Base-by-base conservation (phyloP, 768 basidiomycete genomes). In the Pisolithus orientalis region DNA sequence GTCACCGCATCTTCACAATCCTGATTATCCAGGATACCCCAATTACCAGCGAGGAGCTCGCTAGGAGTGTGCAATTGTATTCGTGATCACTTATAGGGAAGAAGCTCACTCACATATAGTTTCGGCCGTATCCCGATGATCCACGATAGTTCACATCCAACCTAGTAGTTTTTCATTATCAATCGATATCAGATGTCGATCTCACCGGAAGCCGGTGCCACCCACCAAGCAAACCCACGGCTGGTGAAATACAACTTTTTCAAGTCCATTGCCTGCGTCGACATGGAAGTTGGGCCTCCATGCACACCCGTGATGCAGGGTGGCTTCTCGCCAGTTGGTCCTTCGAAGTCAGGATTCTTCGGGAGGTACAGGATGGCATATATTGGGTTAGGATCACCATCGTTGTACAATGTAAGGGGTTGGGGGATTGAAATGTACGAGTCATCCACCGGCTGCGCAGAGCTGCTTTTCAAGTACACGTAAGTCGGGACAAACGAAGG, bases 191-290 rank as follows among this genome's bases (percentile, higher is more conserved):
- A 1, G 11, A 4, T 34, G 34, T 5, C 11, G 34, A 34, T 34
- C 5, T 29, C 28, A 13, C 3, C 13, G 13, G 14, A 13, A 45
- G 27, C 29, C 7, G 44, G 11, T 1, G 24, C 27, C 3, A 57
- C 70, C 40, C 55, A 85, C 86, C 84, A 87, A n/a, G 75, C 83
- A 71, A 75, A 89, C 17, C 86, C 85, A 6, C 85, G 75, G 21
- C 77, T 79, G 0, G 85, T 87, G 55, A 80, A 88, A 58, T 73
- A 89, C 59, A 84, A 81, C 51, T 72, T 77, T 8, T 53, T 61
- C 79, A 80, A 79, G 17, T 67, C 65, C 25, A 90, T 61, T 0
- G 70, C 75, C 46, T 83, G 80, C 1, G 53, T 16, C 2, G 72
- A 68, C 8, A 72, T 60, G 0, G 53, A 64, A 0, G 86, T 89